phyloP scores from a whole-genome alignment of 176 grass and related monocot species.

The Bothriochloa decipiens region DNA sequence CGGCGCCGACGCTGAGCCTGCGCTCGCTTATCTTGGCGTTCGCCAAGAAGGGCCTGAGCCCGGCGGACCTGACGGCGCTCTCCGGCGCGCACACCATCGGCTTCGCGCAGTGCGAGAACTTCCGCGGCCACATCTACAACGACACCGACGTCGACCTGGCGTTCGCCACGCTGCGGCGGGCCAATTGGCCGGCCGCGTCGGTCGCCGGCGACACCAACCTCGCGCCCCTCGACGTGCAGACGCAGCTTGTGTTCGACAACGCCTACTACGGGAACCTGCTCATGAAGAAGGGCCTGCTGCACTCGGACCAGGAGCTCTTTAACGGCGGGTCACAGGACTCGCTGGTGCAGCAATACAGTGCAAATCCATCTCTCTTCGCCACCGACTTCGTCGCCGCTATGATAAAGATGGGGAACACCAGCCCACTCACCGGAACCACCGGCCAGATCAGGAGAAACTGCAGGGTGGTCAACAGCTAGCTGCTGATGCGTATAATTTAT shows the following conservation, averaged over 20 bases:
- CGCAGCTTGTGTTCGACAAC: conserved; percentile 51
- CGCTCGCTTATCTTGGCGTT: conserved; percentile 42
- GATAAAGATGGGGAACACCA: conserved; percentile 43
- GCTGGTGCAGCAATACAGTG: conserved; percentile 51
- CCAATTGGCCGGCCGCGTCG: conserved; percentile 8
- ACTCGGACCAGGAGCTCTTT: conserved; percentile 94
- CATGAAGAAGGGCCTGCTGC: conserved; percentile 39
- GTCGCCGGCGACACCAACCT: conserved; percentile 34
- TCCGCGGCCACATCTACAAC: conserved; percentile 63
- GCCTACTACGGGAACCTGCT: conserved; percentile 54
- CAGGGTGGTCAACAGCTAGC: conserved; percentile 23
- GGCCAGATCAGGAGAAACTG: conserved; percentile 54
- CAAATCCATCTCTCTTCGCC: neutral
- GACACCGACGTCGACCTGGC: conserved; percentile 42
- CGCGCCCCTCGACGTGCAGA: conserved; percentile 49
- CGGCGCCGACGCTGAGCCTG: conserved; percentile 29
- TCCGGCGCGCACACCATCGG: conserved; percentile 66
- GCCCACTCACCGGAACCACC: conserved; percentile 29
- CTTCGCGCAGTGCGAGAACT: conserved; percentile 46
- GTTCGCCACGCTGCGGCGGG: conserved; percentile 42
- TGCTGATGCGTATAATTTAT: too few relatives aligned
- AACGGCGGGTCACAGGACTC: conserved; percentile 77
- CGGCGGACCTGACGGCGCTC: conserved; percentile 62
- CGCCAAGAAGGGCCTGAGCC: conserved; percentile 43
- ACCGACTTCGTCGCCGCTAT: conserved; percentile 45